Percentiles rank a stretch among this genome's conserved stretches.
Conservation (phyloP, 208 protist species). For the Trypanosoma brucei region DNA sequence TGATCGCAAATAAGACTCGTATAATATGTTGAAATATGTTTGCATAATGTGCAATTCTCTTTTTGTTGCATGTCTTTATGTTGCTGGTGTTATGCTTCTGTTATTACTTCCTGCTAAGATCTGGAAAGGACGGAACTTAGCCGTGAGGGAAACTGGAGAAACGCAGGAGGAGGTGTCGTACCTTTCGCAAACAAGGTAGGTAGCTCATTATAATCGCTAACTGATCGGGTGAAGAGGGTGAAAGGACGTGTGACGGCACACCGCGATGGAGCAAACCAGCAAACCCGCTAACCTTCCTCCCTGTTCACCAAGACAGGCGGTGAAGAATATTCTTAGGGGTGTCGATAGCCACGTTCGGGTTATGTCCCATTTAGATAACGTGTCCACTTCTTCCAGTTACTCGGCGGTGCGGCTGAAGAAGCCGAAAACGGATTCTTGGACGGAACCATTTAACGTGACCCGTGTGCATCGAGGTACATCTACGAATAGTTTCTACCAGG, state of each 20-base stretch:
- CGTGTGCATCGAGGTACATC: conserved; percentile 71
- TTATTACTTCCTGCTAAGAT: too few species aligned
- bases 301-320: conserved; percentile 15
- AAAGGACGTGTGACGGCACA: neutral
- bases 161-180: too few species aligned
- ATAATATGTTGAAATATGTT: too few species aligned
- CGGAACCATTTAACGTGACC: conserved; percentile 58
- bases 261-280: conserved; percentile 20
- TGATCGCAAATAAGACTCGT: too few species aligned
- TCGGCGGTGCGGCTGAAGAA: conserved; percentile 55
- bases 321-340: conserved; percentile 76
- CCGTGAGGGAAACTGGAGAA: too few species aligned
- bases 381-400: conserved; percentile 66
- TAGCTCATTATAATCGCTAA: conserved; percentile 2
- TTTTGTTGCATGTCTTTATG: too few species aligned
- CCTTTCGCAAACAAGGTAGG: neutral
- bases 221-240: neutral
- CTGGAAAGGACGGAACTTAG: too few species aligned
- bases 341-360: conserved; percentile 80
- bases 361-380: conserved; percentile 72
- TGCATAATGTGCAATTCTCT: too few species aligned
- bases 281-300: conserved; percentile 31
- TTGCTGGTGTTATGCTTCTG: too few species aligned
- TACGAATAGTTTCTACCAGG: conserved; percentile 67
- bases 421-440: conserved; percentile 34